Conservation (phyloP, 2,329 filamentous ascomycete genomes). For the Alternaria triticina region DNA sequence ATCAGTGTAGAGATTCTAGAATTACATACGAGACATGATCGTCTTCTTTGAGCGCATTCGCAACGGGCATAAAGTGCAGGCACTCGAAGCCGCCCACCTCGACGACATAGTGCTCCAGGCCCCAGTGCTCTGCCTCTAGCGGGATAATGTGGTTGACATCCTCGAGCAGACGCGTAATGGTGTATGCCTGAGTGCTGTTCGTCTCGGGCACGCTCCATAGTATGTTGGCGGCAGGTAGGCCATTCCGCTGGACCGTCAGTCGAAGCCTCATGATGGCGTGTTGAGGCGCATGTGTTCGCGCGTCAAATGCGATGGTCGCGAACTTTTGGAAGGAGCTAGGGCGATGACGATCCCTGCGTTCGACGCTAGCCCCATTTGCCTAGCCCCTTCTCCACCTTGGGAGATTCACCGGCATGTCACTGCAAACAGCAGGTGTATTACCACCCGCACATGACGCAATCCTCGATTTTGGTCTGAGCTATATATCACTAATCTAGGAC, state of each 20-base stretch:
- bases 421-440: slow-evolving; percentile 2
- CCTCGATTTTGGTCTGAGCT: background rate
- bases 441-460: slow-evolving; percentile 4
- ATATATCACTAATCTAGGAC: background rate
- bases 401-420: background rate
- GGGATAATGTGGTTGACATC: slow-evolving; percentile 81
- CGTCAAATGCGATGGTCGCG: background rate
- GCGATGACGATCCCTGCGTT: slow-evolving; percentile 6
- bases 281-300: slow-evolving; percentile 9
- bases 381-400: background rate
- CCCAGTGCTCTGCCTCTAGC: slow-evolving; percentile 82
- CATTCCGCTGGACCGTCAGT: slow-evolving; percentile 46
- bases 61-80: slow-evolving; percentile 79
- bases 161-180: slow-evolving; percentile 76
- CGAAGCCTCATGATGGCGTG: slow-evolving; percentile 44
- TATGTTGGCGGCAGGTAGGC: slow-evolving; percentile 47
- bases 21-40: slow-evolving; percentile 77
- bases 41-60: slow-evolving; percentile 75
- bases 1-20: background rate
- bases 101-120: slow-evolving; percentile 86
- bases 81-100: slow-evolving; percentile 83
- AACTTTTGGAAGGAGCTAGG: slow-evolving; percentile 10
- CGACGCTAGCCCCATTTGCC: background rate
- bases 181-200: slow-evolving; percentile 51
- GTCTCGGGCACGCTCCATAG: slow-evolving; percentile 46